Percentiles rank a stretch among this genome's conserved stretches.
phyloP scores from a whole-genome alignment of 1,284 basidiomycete genomes.

The Laetiporus sulphureus region DNA sequence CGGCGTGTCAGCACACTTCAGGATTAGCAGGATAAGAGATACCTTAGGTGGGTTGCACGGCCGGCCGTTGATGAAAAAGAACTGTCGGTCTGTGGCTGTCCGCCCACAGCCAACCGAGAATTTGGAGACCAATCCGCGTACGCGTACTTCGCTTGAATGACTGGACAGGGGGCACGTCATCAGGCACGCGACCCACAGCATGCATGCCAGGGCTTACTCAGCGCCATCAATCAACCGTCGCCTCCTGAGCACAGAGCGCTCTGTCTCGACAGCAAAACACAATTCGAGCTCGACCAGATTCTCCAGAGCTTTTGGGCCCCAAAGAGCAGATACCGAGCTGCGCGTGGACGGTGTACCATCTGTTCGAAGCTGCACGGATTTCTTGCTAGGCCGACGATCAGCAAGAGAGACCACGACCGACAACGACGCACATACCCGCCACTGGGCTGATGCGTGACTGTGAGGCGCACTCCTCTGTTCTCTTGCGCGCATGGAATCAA shows the following conservation, averaged over 20 bases:
- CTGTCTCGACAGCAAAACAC: conserved; percentile 61
- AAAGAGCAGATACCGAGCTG: conserved; percentile 71
- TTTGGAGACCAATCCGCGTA: conserved; percentile 77
- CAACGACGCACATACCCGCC: conserved; percentile 53
- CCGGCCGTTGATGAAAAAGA: conserved; percentile 90
- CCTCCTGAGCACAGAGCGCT: conserved; percentile 37
- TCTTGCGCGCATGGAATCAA: conserved; percentile 67
- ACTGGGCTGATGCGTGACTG: conserved; percentile 68
- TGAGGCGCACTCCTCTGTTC: conserved; percentile 60
- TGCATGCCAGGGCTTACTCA: conserved; percentile 15
- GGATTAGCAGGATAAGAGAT: background rate
- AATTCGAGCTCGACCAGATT: conserved; percentile 73
- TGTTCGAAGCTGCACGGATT: conserved; percentile 69
- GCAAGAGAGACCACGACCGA: background rate
- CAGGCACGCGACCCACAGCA: conserved; percentile 7
- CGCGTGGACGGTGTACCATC: conserved; percentile 58
- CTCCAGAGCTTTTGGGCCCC: conserved; percentile 79
- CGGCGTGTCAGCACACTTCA: too few relatives aligned
- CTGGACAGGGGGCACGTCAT: too few relatives aligned
- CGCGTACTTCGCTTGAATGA: conserved; percentile 43
- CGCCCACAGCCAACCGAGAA: conserved; percentile 71
- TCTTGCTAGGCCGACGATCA: conserved; percentile 42
- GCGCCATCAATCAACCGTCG: conserved; percentile 19
- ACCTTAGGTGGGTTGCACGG: conserved; percentile 82
- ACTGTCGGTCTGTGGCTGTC: conserved; percentile 81